Conservation (phyloP, 306 rosid species). For the Glycine soja region DNA sequence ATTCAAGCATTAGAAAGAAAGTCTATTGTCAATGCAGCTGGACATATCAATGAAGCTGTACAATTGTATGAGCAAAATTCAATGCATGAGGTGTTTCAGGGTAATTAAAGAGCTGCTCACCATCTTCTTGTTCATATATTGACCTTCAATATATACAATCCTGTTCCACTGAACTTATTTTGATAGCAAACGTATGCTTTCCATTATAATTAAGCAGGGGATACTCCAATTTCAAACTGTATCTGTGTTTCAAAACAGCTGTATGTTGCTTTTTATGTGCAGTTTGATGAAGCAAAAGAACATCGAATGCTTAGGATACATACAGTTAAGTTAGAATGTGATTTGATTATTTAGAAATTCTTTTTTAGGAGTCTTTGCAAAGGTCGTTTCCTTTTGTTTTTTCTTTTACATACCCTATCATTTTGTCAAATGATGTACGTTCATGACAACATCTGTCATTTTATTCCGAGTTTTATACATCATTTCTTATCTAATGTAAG, state of each 20-base stretch:
- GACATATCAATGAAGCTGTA: slow-evolving; percentile 59
- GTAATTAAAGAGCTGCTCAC: slow-evolving; percentile 53
- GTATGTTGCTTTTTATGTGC: slow-evolving; percentile 24
- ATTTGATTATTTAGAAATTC: slow-evolving; percentile 1
- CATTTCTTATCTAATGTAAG: not conserved
- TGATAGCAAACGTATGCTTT: slow-evolving; percentile 16
- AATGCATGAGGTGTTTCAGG: slow-evolving; percentile 69
- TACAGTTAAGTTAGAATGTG: not conserved
- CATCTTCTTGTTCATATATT: slow-evolving; percentile 34
- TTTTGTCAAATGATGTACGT: slow-evolving; percentile 10
- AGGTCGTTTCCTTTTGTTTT: not conserved
- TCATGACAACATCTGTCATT: not conserved
- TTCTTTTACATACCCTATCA: not conserved
- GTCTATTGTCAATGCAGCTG: slow-evolving; percentile 53
- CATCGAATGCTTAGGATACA: not conserved
- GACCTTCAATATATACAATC: not conserved
- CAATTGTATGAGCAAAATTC: slow-evolving; percentile 43
- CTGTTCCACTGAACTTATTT: slow-evolving; percentile 19
- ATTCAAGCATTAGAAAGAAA: slow-evolving; percentile 67
- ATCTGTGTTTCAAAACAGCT: not conserved
- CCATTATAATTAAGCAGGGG: slow-evolving; percentile 35
- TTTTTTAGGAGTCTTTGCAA: not conserved
- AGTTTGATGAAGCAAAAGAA: slow-evolving; percentile 30
- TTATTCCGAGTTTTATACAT: not conserved
- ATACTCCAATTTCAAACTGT: not conserved